Base-by-base conservation (phyloP, 345 rosid species). In the Chamaenerion angustifolium region DNA sequence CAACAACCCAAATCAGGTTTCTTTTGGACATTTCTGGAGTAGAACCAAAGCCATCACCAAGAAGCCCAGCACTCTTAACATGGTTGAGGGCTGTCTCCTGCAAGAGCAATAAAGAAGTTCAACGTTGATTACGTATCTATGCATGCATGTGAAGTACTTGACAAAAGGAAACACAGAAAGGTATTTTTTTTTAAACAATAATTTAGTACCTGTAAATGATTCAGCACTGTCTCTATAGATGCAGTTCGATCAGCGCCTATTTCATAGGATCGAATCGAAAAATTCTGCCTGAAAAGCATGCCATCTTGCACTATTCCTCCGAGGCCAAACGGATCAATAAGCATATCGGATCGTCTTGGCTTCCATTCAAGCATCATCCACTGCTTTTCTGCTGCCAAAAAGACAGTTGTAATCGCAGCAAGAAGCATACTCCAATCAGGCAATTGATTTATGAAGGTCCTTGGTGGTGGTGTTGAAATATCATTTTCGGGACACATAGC, bases 281-380 rank as follows among this genome's bases (percentile, higher is more conserved):
- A 90, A 55, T 83, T 86, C 67, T 90, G 96, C 23, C 83, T 69
- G 52, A 79, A 90, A 47, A 81, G 78, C 60, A 81, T 63, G 12
- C 98, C 95, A 65, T 90, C 96, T 57, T 83, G 89, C 60, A 90
- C 98, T 10, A 90, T 81, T 57, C 76, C 79, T 46, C 98, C 98
- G 9, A 86, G 49, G n/a, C 89, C 94, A 25, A 81, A 83, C 0
- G 95, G 94, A 61, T 90, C 95, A 40, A 76, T 68, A 10, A 81
- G 66, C 94, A 86, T 71, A 55, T 90, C 98, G n/a, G 94, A 25
- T 46, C 96, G 77, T 58, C 81, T 79, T 0, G 95, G 94, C 66
- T 90, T 90, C 96, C 94, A 86, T 50, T 90, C 98, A 49, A 90
- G 96, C 96, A 86, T 90, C 92, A 75, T 90, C 94, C 95, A 90